Percentiles rank a stretch among this genome's conserved stretches.
phyloP scores from a whole-genome alignment of 2,329 filamentous ascomycete species.

The Aureobasidium lini region DNA sequence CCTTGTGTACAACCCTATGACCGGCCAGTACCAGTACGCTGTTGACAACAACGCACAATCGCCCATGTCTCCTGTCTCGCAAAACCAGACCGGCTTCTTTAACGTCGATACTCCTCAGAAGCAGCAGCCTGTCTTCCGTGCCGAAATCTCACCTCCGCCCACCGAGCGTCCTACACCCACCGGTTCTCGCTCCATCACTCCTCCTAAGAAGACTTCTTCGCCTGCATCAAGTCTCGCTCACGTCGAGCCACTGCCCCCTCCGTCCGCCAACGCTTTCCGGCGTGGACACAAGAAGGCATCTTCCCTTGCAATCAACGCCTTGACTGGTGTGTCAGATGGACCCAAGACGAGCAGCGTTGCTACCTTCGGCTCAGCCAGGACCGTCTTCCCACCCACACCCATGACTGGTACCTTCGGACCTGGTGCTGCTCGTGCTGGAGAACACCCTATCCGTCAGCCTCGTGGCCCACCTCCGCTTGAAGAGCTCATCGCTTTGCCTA shows the following conservation, averaged over 20 bases:
- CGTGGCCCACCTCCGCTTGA: constrained; percentile 87
- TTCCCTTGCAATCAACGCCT: constrained; percentile 58
- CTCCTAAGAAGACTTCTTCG: constrained; percentile 56
- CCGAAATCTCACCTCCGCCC: constrained; percentile 75
- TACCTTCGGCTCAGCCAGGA: constrained; percentile 37
- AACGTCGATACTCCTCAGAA: constrained; percentile 16
- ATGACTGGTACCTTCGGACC: constrained; percentile 82
- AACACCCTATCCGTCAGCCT: constrained; percentile 89
- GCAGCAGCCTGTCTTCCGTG: constrained; percentile 54
- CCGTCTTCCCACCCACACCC: constrained; percentile 65
- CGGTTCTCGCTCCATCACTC: constrained; percentile 55
- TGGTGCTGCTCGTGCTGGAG: constrained; percentile 84
- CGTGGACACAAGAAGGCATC: constrained; percentile 76
- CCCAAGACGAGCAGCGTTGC: constrained; percentile 62
- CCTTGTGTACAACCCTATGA: constrained; percentile 76
- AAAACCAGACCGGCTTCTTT: constrained; percentile 19
- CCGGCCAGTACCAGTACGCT: constrained; percentile 75
- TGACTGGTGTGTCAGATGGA: constrained; percentile 47
- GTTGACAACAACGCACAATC: constrained; percentile 58
- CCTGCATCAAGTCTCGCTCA: constrained; percentile 51
- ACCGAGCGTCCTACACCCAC: constrained; percentile 42
- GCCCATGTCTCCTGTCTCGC: constrained; percentile 25
- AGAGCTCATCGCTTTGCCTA: constrained; percentile 82
- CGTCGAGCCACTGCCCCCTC: constrained; percentile 69
- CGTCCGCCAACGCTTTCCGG: constrained; percentile 85